Conservation (phyloP, 495 filamentous ascomycete genomes). For the Penicillium waksmanii region DNA sequence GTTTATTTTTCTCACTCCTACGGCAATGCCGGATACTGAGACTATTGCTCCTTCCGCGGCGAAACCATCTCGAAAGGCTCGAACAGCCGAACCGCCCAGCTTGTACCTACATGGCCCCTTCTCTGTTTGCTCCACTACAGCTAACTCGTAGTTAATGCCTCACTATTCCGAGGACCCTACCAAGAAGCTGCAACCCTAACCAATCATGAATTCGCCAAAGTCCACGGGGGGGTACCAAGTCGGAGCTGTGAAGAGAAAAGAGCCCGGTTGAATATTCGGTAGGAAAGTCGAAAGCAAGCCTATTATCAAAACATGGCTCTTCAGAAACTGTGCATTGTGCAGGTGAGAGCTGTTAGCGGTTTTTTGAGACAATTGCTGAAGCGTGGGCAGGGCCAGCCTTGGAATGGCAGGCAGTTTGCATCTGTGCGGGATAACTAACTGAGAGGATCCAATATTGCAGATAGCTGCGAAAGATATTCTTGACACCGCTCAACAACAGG, state of each 20-base stretch:
- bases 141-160: slow-evolving; percentile 1
- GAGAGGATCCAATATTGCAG: slow-evolving; percentile 1
- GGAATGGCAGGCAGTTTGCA: slow-evolving; percentile 1
- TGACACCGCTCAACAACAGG: slow-evolving; percentile 40
- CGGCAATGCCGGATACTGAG: neutral
- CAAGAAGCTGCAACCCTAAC: neutral
- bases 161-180: neutral
- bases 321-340: slow-evolving; percentile 1
- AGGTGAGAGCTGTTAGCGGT: neutral
- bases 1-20: slow-evolving; percentile 1
- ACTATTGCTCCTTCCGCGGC: neutral
- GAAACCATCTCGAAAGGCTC: neutral
- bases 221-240: neutral
- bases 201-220: slow-evolving; percentile 1
- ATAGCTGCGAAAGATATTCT: slow-evolving; percentile 35
- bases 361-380: slow-evolving; percentile 2
- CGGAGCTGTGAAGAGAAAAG: slow-evolving; percentile 1
- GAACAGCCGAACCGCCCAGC: neutral
- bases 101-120: neutral
- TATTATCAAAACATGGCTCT: slow-evolving; percentile 1
- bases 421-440: slow-evolving; percentile 1
- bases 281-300: slow-evolving; percentile 1
- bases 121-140: slow-evolving; percentile 1
- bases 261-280: slow-evolving; percentile 1
- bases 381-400: slow-evolving; percentile 1